Conservation (phyloP, 345 rosid species). For the Streptanthus diversifolius region DNA sequence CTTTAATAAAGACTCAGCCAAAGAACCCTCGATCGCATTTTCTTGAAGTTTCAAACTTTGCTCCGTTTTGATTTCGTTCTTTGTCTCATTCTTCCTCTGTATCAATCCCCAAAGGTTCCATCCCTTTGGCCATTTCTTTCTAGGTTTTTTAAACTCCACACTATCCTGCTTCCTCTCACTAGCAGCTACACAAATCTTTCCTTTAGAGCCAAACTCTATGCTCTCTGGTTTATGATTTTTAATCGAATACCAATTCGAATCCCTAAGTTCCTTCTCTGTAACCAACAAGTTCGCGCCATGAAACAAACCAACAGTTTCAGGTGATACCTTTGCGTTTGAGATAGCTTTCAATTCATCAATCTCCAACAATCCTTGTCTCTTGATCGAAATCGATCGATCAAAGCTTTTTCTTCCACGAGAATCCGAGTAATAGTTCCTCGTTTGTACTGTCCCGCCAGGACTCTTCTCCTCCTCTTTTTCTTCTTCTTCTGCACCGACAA, state of each 20-base stretch:
- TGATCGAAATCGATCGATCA: conserved; percentile 53
- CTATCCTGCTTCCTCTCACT: conserved; percentile 25
- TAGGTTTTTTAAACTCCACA: conserved; percentile 25
- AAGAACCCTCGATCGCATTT: conserved; percentile 39
- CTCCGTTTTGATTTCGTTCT: conserved; percentile 34
- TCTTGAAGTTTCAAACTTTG: conserved; percentile 35
- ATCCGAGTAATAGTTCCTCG: conserved; percentile 70
- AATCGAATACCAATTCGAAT: conserved; percentile 54
- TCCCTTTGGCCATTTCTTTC: conserved; percentile 38
- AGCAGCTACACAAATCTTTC: conserved; percentile 43
- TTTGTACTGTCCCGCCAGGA: conserved; percentile 82
- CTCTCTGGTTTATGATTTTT: conserved; percentile 38
- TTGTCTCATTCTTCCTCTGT: conserved; percentile 42
- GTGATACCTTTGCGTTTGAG: conserved; percentile 64
- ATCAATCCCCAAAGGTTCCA: conserved; percentile 75
- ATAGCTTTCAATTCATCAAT: conserved; percentile 60
- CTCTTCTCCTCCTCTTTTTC: conserved; percentile 23
- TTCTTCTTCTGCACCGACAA: conserved; percentile 22
- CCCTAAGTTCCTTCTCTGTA: conserved; percentile 53
- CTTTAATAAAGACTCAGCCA: conserved; percentile 51
- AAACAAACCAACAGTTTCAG: conserved; percentile 58
- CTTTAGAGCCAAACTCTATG: conserved; percentile 42
- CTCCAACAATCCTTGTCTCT: conserved; percentile 53
- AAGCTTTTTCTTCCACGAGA: conserved; percentile 63
- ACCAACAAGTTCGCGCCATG: conserved; percentile 58